Base-by-base conservation (phyloP, 192 early-diverging fungal genomes). In the Coemansia interrupta region DNA sequence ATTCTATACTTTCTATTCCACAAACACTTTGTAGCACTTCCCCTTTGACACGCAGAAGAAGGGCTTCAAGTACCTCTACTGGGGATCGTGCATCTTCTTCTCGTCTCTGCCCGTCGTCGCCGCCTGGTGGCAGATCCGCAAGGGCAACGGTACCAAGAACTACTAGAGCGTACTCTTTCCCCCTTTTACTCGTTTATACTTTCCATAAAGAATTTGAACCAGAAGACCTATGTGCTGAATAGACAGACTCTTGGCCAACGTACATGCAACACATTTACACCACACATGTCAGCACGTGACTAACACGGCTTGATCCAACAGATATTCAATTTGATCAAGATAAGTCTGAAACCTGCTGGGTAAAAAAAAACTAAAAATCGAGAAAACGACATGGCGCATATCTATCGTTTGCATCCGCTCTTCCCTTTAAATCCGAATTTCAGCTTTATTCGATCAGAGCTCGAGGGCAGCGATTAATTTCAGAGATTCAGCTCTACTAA, bases 51-150 rank as follows among this genome's bases (percentile, higher is more conserved):
- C 70, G 15, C 64, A 72, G 58, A 72, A 72, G 70, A 56, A 59
- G 56, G 41, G 70, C 53, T 78, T 78, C 75, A 78, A 78, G 63
- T 78, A 40, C 49, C 20, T 72, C 19, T 78, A 78, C 75, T 78
- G 69, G 68, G 75, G 69, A 48, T 78, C 70, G 43, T 68, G 65
- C 50, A 12, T 40, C 13, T 65, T 72, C 47, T 71, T 71, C 28
- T 39, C 66, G 4, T 17, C 58, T 9, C 75, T 78, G 5, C 75
- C 75, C 18, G 53, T 72, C 30, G 53, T 73, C 54, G 75, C 75
- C 36, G 75, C 66, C 15, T 78, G 75, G 75, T 78, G 75, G 75
- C 75, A 78, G 66, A 56, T 78, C 49, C 73, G 73, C 53, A 77
- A 77, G 64, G 68, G 68, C 64, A 77, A 77, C 61, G 73, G 73